Percentiles rank a stretch among this genome's conserved stretches.
phyloP scores from a whole-genome alignment of 1,284 basidiomycete genomes.

The Phellopilus nigrolimitatus region DNA sequence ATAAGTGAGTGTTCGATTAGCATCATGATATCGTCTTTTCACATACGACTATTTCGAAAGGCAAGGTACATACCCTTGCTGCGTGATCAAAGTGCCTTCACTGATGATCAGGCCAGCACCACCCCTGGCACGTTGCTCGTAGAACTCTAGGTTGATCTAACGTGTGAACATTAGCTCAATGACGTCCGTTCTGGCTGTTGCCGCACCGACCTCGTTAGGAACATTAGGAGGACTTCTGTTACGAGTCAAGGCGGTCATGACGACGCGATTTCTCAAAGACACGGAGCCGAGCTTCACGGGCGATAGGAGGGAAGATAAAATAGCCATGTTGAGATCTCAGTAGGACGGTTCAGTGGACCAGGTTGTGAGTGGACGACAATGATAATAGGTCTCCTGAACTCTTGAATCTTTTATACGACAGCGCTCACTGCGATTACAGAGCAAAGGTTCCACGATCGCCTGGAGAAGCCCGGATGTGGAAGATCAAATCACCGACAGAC shows the following conservation, averaged over 20 bases:
- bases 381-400: too few species aligned
- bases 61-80: constrained; percentile 35
- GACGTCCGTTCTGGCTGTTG: neutral
- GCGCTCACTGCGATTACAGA: too few species aligned
- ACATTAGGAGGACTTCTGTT: constrained; percentile 30
- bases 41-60: neutral
- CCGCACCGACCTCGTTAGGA: constrained; percentile 28
- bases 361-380: too few species aligned
- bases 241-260: constrained; percentile 34
- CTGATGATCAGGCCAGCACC: constrained; percentile 41
- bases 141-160: constrained; percentile 38
- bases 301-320: constrained; percentile 26
- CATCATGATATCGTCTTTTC: neutral
- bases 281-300: constrained; percentile 32
- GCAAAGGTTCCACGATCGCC: too few species aligned
- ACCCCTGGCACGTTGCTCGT: constrained; percentile 38
- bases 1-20: neutral
- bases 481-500: too few species aligned
- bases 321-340: constrained; percentile 1
- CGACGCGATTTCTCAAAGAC: constrained; percentile 30
- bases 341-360: too few species aligned
- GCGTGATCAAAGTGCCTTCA: constrained; percentile 38
- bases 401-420: too few species aligned
- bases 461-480: too few species aligned
- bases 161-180: neutral